These are phyloP conservation scores for Ustanciosporium gigantosporum DNA, from an alignment of 1,284 basidiomycete genomes.

Conservation along the genomic window DNA sequence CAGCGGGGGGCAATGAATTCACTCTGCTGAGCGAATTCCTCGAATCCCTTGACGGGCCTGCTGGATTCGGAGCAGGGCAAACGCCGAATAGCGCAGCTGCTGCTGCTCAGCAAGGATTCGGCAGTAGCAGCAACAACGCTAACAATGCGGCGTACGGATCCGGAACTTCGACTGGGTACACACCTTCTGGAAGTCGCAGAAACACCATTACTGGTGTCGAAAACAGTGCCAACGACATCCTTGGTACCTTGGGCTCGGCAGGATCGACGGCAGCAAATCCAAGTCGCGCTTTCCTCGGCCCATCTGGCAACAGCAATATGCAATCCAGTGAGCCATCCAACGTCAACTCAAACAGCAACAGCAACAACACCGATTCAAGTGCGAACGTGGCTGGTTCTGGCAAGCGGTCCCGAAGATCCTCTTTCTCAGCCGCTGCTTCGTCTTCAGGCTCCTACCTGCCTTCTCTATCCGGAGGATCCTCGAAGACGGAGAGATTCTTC, in stretches of 20 bases:
- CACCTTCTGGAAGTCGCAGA: background rate
- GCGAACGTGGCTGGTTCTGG: slow-evolving; percentile 3
- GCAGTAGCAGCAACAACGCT: background rate
- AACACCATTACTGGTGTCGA: background rate
- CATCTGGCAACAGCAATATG: background rate
- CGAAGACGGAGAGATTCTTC: slow-evolving; percentile 75
- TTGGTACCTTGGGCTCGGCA: background rate
- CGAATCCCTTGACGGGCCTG: slow-evolving; percentile 51
- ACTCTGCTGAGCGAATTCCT: slow-evolving; percentile 55
- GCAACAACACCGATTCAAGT: no score
- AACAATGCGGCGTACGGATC: no score
- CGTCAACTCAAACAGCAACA: no score
- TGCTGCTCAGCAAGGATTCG: slow-evolving; percentile 2
- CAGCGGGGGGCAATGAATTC: slow-evolving; percentile 53
- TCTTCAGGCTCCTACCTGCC: slow-evolving; percentile 20
- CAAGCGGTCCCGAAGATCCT: slow-evolving; percentile 35
- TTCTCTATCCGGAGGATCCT: slow-evolving; percentile 25
- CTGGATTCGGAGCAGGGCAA: slow-evolving; percentile 17
- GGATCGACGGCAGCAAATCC: background rate
- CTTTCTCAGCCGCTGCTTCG: slow-evolving; percentile 7
- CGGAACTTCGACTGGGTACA: background rate
- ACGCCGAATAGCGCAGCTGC: slow-evolving; percentile 9
- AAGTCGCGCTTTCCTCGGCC: background rate
- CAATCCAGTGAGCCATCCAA: background rate
- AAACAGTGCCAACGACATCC: background rate